phyloP scores from a whole-genome alignment of 208 protist species.

The Wallacemonas sp. region DNA sequence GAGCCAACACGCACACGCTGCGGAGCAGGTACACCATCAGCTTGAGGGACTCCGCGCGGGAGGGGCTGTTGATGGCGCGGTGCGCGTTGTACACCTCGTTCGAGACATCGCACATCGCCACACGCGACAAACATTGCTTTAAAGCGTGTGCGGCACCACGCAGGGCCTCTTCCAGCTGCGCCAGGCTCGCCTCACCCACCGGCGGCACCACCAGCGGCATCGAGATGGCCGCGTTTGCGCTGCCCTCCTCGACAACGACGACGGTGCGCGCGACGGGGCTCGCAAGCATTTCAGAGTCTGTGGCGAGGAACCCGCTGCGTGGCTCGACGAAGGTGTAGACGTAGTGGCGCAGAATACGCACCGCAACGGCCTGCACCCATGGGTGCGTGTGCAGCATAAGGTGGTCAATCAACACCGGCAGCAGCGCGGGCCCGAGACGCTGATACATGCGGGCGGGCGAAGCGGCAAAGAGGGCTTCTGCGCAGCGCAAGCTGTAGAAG shows the following conservation, averaged over 20 bases:
- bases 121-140: constrained; percentile 48
- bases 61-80: constrained; percentile 59
- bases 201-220: neutral
- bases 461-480: constrained; percentile 54
- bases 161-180: neutral
- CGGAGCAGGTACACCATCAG: constrained; percentile 64
- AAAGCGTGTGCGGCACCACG: constrained; percentile 8
- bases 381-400: constrained; percentile 77
- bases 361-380: constrained; percentile 74
- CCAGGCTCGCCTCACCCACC: neutral
- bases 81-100: constrained; percentile 80
- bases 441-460: constrained; percentile 53
- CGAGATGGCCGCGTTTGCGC: too few relatives aligned
- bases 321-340: constrained; percentile 72
- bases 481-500: constrained; percentile 79
- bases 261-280: neutral
- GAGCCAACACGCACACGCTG: constrained; percentile 27
- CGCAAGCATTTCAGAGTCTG: neutral
- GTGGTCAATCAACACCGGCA: constrained; percentile 36
- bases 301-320: constrained; percentile 38
- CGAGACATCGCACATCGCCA: constrained; percentile 69
- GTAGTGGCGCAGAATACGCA: constrained; percentile 77
- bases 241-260: too few relatives aligned
- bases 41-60: constrained; percentile 65
- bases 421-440: constrained; percentile 28